phyloP scores from a whole-genome alignment of 2,329 filamentous ascomycete genomes.

The Pyricularia sp. region DNA sequence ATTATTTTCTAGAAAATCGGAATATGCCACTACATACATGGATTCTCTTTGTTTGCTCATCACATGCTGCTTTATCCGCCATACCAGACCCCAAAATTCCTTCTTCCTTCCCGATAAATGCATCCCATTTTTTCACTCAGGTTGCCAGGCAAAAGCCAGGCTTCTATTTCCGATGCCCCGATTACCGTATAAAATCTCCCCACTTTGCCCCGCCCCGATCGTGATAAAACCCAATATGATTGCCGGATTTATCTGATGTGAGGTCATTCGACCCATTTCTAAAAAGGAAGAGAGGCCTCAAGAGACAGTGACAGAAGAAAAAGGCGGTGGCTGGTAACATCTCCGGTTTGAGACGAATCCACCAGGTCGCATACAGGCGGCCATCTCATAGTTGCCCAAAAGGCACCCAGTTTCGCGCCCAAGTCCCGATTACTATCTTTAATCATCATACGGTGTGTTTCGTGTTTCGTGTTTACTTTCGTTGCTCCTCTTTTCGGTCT shows the following conservation, averaged over 20 bases:
- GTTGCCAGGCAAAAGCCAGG: too few relatives aligned
- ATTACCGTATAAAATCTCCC: neutral
- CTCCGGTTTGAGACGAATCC: neutral
- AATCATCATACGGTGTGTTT: conserved; percentile 1
- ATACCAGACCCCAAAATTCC: neutral
- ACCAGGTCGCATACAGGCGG: neutral
- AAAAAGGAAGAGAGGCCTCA: neutral
- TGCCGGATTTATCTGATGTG: neutral
- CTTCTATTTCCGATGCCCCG: neutral
- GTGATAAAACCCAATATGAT: neutral
- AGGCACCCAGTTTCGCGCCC: neutral
- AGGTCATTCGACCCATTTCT: neutral
- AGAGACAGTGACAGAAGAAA: neutral
- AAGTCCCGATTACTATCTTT: neutral
- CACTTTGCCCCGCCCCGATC: neutral
- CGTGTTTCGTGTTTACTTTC: neutral
- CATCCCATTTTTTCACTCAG: neutral
- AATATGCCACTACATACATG: neutral
- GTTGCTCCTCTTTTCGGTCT: neutral
- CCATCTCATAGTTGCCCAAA: neutral
- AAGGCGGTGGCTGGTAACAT: neutral
- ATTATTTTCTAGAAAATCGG: neutral
- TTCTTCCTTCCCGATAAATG: neutral
- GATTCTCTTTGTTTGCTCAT: neutral
- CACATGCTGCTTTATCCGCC: neutral